Evolutionary conservation across 768 basidiomycete genomes (phyloP), one percentile per base, ranked within the genome.

Genomic region (Serendipita indica): DNA sequence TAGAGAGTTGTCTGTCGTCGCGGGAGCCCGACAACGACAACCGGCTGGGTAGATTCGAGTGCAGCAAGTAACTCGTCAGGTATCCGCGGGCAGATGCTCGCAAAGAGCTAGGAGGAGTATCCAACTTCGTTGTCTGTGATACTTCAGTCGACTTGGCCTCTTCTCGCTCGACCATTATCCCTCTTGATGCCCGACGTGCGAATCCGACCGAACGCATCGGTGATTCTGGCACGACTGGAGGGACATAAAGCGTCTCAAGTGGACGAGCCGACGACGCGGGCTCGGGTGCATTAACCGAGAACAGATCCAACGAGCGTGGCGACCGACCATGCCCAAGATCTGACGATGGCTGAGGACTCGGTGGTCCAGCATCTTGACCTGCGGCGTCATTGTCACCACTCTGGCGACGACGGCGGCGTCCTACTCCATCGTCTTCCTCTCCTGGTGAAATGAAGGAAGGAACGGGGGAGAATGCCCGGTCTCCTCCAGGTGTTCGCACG

Each of bases 401-500:
- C n/a, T n/a, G n/a, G n/a, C n/a, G n/a, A n/a, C n/a, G n/a, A n/a
- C n/a, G n/a, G n/a, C n/a, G n/a, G n/a, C n/a, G n/a, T n/a, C n/a
- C n/a, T n/a, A n/a, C n/a, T n/a, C n/a, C n/a, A n/a, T n/a, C n/a
- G n/a, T n/a, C n/a, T n/a, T n/a, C n/a, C n/a, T n/a, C n/a, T n/a
- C n/a, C n/a, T n/a, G n/a, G n/a, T n/a, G n/a, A 43, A n/a, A 43
- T 18, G 27, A 43, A 43, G n/a, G 41, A 43, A 43, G 41, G 41
- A n/a, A 43, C 41, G 41, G 41, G 41, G 5, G 41, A 43, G n/a
- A 43, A n/a, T n/a, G n/a, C n/a, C n/a, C n/a, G n/a, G n/a, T n/a
- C n/a, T n/a, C n/a, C n/a, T n/a, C n/a, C n/a, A n/a, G n/a, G n/a
- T n/a, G n/a, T n/a, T n/a, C n/a, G n/a, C n/a, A n/a, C n/a, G n/a